Evolutionary conservation across 352 stramenopile species (phyloP).

Genomic region (Phytophthora parvispora): DNA sequence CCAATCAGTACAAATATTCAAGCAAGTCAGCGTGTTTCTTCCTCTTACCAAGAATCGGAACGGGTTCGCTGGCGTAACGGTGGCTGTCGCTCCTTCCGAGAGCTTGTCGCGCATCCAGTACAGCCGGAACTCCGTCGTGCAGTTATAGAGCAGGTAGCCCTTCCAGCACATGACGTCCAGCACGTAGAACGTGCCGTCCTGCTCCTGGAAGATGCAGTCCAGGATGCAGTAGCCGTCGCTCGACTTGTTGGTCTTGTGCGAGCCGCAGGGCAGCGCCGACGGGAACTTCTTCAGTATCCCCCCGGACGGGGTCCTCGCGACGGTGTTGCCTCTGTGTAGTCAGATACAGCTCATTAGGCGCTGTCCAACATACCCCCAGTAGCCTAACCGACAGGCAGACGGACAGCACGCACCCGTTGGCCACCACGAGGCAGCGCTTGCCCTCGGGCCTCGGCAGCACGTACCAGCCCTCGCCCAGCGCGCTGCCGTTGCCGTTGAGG

Average conservation of each 20-base stretch:
- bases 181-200: constrained; percentile 91
- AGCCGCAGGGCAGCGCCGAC: constrained; percentile 85
- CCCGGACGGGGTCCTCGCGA: constrained; percentile 84
- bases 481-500: constrained; percentile 83
- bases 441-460: constrained; percentile 93
- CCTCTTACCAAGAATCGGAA: constrained; percentile 78
- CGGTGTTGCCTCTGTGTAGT: constrained; percentile 68
- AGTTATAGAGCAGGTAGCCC: constrained; percentile 94
- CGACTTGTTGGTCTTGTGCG: constrained; percentile 77
- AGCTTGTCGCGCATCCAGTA: constrained; percentile 95
- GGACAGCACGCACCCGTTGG: constrained; percentile 70
- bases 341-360: constrained; percentile 1
- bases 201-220: constrained; percentile 94
- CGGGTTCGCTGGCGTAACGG: constrained; percentile 67
- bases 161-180: constrained; percentile 97
- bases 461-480: constrained; percentile 88
- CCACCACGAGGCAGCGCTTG: constrained; percentile 91
- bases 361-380: no score
- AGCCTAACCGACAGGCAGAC: not conserved
- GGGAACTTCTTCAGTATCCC: constrained; percentile 89
- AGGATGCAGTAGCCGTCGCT: constrained; percentile 90
- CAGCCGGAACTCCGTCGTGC: constrained; percentile 93
- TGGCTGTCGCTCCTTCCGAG: constrained; percentile 66
- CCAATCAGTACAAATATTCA: not conserved
- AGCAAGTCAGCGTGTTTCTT: not conserved